A percentile compares a stretch with the other conserved stretches of the same genome.
Evolutionary conservation across 192 early-diverging fungal genomes (phyloP).

Genomic region (Linnemannia elongata): DNA sequence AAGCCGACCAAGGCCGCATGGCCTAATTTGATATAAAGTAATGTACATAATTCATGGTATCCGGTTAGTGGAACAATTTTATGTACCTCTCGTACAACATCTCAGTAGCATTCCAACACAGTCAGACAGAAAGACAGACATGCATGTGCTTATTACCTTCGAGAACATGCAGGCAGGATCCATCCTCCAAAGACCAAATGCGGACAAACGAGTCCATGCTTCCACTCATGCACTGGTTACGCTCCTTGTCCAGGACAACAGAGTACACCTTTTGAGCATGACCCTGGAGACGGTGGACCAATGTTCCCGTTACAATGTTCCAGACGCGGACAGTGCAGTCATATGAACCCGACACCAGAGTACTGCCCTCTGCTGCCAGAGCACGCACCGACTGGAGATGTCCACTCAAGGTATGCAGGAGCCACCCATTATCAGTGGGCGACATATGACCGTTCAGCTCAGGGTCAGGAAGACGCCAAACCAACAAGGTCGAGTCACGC

Average conservation of each 20-base stretch:
- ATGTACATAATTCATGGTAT: not conserved
- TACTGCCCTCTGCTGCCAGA: slow-evolving; percentile 88
- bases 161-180: slow-evolving; percentile 80
- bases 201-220: slow-evolving; percentile 94
- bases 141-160: slow-evolving; percentile 76
- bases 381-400: slow-evolving; percentile 95
- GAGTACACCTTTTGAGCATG: slow-evolving; percentile 97
- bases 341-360: slow-evolving; percentile 92
- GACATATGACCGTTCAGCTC: slow-evolving; percentile 56
- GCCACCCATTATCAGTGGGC: slow-evolving; percentile 66
- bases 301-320: slow-evolving; percentile 82
- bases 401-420: slow-evolving; percentile 85
- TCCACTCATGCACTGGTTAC: slow-evolving; percentile 89
- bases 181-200: slow-evolving; percentile 93
- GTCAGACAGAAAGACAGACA: slow-evolving; percentile 50
- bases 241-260: slow-evolving; percentile 88
- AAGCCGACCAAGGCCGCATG: slow-evolving; percentile 96
- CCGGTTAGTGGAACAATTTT: slow-evolving; percentile 1
- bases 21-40: slow-evolving; percentile 61
- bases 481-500: slow-evolving; percentile 91
- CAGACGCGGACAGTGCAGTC: slow-evolving; percentile 93
- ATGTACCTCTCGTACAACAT: not conserved
- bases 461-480: slow-evolving; percentile 93
- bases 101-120: slow-evolving; percentile 77
- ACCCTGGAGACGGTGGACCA: slow-evolving; percentile 80